Evolutionary conservation across 164 flowering plant species (phyloP), one percentile per base, ranked within the genome.

Genomic region (Pachysandra terminalis): DNA sequence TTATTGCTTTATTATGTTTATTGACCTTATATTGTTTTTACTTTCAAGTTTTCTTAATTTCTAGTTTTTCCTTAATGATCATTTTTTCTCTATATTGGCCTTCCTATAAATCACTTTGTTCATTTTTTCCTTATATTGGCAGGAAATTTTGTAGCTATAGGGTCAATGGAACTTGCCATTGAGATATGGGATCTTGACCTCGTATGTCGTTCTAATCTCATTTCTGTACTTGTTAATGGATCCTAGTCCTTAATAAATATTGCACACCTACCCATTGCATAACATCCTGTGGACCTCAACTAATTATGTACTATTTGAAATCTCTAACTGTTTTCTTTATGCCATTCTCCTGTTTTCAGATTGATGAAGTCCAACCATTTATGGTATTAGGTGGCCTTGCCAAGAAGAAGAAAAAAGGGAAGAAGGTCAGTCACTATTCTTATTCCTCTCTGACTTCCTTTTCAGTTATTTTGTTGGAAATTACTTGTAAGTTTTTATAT

Each of bases 141-240:
- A 79, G 81, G 81, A 61, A 79, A 79, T 59, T 79, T 75, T 24
- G 65, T 79, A 45, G 81, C 81, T 32, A 89, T 92, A 19, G 97
- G 97, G 58, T 86, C 97, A 59, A 92, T 92, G 96, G 98, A 89
- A 58, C 97, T 96, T 63, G 77, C 90, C 27, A 95, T 95, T 65
- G 98, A 95, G 73, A 90, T 95, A 75, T 92, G 98, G 97, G 97
- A 95, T 76, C 96, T 95, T 67, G 97, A 92, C 75, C 78, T 87
- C 71, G 97, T 91, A 85, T 61, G 97, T 80, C 4, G 24, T 59
- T 3, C 56, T 66, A 5, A 37, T 25, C 13, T 51, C 37, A 25
- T 57, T 56, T 25, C n/a, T 40, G 51, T 55, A 7, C 65, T 58
- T 15, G n/a, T 65, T 71, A 9, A 52, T 70, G 14, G 24, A 64